phyloP scores from a whole-genome alignment of 1,284 basidiomycete genomes.

The Stereum hirsutum region DNA sequence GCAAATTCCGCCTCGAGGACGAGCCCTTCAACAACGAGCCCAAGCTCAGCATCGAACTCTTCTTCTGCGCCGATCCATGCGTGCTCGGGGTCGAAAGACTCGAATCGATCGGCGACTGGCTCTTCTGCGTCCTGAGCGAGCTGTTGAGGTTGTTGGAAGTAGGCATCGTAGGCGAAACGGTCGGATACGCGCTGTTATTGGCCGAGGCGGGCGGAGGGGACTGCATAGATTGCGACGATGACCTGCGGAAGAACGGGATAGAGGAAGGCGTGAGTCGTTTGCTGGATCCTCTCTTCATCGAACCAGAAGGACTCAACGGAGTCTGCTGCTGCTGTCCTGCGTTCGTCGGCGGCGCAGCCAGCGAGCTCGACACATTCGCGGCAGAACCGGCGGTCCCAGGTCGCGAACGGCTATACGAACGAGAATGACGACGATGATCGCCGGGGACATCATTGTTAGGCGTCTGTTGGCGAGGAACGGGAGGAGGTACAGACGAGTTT shows the following conservation, averaged over 20 bases:
- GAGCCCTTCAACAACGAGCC: slow-evolving; percentile 79
- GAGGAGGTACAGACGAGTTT: slow-evolving; percentile 1
- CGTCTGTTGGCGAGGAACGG: slow-evolving; percentile 25
- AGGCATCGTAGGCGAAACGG: slow-evolving; percentile 45
- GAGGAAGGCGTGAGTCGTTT: slow-evolving; percentile 87
- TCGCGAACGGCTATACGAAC: no score
- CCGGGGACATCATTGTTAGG: slow-evolving; percentile 51
- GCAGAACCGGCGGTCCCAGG: slow-evolving; percentile 68
- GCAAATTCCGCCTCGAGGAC: slow-evolving; percentile 71
- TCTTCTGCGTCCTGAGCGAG: slow-evolving; percentile 29
- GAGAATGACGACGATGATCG: no score
- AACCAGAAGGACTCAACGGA: slow-evolving; percentile 64
- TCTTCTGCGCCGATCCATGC: slow-evolving; percentile 56
- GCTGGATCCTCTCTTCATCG: slow-evolving; percentile 54
- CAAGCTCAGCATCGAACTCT: slow-evolving; percentile 67
- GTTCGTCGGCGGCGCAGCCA: no score
- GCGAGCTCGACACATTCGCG: slow-evolving; percentile 33
- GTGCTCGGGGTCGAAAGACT: slow-evolving; percentile 43
- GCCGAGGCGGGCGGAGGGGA: slow-evolving; percentile 16
- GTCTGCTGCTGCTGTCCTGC: no score
- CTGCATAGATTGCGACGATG: slow-evolving; percentile 84
- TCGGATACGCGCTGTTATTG: slow-evolving; percentile 12
- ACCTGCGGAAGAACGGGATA: slow-evolving; percentile 92
- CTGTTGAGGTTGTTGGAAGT: slow-evolving; percentile 30
- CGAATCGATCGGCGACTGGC: slow-evolving; percentile 40